phyloP scores from a whole-genome alignment of 768 basidiomycete species.

The Psilocybe sp. region DNA sequence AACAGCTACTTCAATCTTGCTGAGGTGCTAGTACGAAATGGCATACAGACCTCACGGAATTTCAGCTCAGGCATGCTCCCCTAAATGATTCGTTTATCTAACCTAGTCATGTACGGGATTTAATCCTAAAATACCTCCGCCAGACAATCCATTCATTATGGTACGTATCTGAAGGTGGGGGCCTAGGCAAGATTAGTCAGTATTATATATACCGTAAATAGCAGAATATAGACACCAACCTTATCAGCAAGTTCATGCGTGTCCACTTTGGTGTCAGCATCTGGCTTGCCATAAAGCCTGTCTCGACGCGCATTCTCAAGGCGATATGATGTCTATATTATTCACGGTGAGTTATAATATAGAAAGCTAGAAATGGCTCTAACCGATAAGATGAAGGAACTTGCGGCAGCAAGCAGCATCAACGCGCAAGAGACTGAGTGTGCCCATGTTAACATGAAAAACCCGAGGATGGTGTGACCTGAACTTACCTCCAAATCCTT shows the following conservation, averaged over 20 bases:
- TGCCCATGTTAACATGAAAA: no score
- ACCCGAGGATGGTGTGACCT: no score
- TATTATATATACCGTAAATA: not conserved
- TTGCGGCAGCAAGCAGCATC: slow-evolving; percentile 52
- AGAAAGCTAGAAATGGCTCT: slow-evolving; percentile 6
- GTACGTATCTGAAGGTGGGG: slow-evolving; percentile 57
- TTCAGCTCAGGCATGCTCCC: not conserved
- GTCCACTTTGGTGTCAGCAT: slow-evolving; percentile 48
- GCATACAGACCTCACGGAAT: no score
- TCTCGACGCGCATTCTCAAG: slow-evolving; percentile 59
- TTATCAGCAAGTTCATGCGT: slow-evolving; percentile 66
- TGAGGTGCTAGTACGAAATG: not conserved
- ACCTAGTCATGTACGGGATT: no score
- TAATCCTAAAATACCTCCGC: not conserved
- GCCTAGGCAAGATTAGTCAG: slow-evolving; percentile 34
- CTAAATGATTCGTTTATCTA: not conserved
- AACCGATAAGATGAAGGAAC: slow-evolving; percentile 50
- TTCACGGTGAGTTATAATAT: not conserved
- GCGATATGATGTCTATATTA: slow-evolving; percentile 57
- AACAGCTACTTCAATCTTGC: no score
- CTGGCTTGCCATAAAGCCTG: slow-evolving; percentile 47
- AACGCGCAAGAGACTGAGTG: not conserved
- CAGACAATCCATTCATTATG: slow-evolving; percentile 17
- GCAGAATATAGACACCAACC: slow-evolving; percentile 33
- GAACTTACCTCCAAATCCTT: slow-evolving; percentile 54